Evolutionary conservation across 1,284 basidiomycete genomes (phyloP), one percentile per base, ranked within the genome.

Genomic region (Cutaneotrichosporon sp.): DNA sequence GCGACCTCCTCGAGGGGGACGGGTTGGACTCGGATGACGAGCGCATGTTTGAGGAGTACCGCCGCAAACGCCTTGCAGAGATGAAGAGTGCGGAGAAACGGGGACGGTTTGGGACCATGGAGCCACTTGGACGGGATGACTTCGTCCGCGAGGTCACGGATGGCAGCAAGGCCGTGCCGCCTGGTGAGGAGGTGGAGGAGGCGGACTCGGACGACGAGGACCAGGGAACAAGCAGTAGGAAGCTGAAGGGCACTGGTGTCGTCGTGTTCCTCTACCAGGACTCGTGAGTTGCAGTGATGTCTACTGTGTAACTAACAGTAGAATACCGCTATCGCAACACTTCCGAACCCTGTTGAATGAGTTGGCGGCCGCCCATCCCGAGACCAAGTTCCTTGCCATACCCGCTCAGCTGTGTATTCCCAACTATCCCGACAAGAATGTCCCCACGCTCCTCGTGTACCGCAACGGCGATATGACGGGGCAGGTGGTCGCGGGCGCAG

Each of bases 101-200:
- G 55, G 85, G 84, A 9, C 82, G 85, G 50, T 97, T 92, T 68
- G 92, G 94, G 19, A 77, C 84, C 41, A 82, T 97, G 45, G 88
- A 87, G 73, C 91, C 91, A 3, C 94, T 98, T 57, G 84, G 84
- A 26, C 79, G 94, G 59, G 90, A 92, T 17, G 93, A 97, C 71
- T 98, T 97, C 74, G 94, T 88, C 29, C 79, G 87, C 46, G 90
- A 97, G 67, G 89, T 98, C 16, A 97, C 93, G 0, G 92, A 97
- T 54, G 90, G 89, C 1, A 96, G 91, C 72, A 83, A 82, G 60
- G 71, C 82, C 3, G 78, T 82, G 58, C 82, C 86, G 49, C 82
- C 84, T 8, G 86, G 86, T 37, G 75, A 81, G 25, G 47, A 47
- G 9, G 44, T 55, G 26, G 77, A 81, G 51, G 80, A 82, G 39